Percentiles rank a stretch among this genome's conserved stretches.
Evolutionary conservation across 805 yeast species (phyloP).

Genomic region (Hermanozyma aechmeae): DNA sequence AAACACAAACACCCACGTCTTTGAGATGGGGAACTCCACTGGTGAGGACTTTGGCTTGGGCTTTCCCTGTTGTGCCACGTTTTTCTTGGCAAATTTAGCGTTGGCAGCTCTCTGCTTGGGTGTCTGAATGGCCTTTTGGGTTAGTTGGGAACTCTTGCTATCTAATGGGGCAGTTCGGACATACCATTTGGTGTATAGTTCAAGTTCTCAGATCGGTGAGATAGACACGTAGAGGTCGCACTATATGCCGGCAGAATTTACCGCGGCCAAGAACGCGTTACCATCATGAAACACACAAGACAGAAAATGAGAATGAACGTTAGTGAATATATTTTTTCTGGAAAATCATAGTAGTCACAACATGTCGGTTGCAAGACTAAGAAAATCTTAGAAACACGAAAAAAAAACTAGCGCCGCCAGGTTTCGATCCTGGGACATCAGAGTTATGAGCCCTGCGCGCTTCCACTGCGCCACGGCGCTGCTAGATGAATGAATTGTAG

Average conservation of each 20-base stretch:
- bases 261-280: too few species aligned
- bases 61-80: slow-evolving; percentile 69
- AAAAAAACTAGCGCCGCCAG: slow-evolving; percentile 7
- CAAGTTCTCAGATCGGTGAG: too few species aligned
- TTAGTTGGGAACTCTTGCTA: too few species aligned
- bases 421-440: slow-evolving; percentile 9
- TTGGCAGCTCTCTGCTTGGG: slow-evolving; percentile 87
- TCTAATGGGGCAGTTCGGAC: too few species aligned
- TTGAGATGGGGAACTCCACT: slow-evolving; percentile 45
- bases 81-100: slow-evolving; percentile 65
- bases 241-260: too few species aligned
- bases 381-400: background rate
- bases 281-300: too few species aligned
- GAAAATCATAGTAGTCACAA: too few species aligned
- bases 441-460: slow-evolving; percentile 10
- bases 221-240: too few species aligned
- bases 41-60: slow-evolving; percentile 34
- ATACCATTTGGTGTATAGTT: too few species aligned
- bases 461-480: slow-evolving; percentile 10
- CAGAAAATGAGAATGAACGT: too few species aligned
- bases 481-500: background rate
- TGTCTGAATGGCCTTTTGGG: slow-evolving; percentile 59
- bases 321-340: too few species aligned
- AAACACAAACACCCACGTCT: slow-evolving; percentile 52
- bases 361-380: background rate